Evolutionary conservation across 148 eudicot species (phyloP).

Genomic region (Euryodendron excelsum): DNA sequence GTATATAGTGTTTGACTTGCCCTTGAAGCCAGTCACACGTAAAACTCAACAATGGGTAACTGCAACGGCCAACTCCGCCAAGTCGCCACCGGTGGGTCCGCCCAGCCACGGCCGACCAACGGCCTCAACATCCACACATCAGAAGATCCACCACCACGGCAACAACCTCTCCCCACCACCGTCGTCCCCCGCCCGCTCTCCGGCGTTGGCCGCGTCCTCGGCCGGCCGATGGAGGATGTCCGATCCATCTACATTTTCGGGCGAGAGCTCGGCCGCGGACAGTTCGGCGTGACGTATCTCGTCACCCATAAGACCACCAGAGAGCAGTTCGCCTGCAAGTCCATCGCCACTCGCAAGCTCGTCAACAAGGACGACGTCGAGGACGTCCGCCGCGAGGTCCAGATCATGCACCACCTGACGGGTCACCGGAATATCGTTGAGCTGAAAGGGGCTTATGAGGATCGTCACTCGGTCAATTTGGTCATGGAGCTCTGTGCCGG

Average conservation of each 20-base stretch:
- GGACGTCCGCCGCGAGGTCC: conserved; percentile 86
- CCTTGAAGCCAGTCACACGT: no score
- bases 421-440: conserved; percentile 88
- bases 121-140: conserved; percentile 24
- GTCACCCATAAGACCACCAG: conserved; percentile 62
- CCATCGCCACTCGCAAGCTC: conserved; percentile 77
- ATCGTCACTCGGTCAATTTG: conserved; percentile 74
- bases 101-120: conserved; percentile 18
- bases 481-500: conserved; percentile 92
- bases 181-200: conserved; percentile 24
- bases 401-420: conserved; percentile 92
- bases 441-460: conserved; percentile 74
- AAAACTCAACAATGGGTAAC: conserved; percentile 60
- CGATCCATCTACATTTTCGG: conserved; percentile 70
- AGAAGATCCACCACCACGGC: conserved; percentile 23
- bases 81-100: conserved; percentile 19
- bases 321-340: conserved; percentile 71
- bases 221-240: conserved; percentile 73
- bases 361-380: conserved; percentile 64
- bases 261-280: conserved; percentile 86
- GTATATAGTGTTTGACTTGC: not conserved
- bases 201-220: conserved; percentile 71
- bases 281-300: conserved; percentile 78
- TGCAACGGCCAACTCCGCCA: conserved; percentile 53
- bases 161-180: conserved; percentile 18